These are phyloP conservation scores for Phytopythium litorale DNA, from an alignment of 352 stramenopile genomes.

Conservation along the genomic window DNA sequence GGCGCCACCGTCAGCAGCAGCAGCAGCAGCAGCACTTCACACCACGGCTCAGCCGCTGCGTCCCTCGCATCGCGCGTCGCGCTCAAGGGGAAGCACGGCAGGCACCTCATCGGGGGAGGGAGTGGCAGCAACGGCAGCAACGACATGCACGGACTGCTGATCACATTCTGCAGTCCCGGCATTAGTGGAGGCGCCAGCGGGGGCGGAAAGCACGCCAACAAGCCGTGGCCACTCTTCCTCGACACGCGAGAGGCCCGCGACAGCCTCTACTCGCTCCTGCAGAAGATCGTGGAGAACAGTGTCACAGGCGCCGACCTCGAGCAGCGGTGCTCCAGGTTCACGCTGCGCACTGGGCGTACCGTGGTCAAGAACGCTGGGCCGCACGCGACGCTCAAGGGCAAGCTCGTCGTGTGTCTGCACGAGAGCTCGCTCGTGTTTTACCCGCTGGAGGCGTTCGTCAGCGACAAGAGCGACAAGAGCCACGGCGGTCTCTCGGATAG, in stretches of 20 bases:
- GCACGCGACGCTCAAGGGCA: conserved; percentile 70
- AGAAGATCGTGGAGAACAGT: conserved; percentile 67
- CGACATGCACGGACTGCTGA: conserved; percentile 65
- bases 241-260: conserved; percentile 70
- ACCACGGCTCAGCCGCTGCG: not conserved
- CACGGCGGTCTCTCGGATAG: not conserved
- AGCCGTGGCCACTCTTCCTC: conserved; percentile 76
- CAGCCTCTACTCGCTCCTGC: conserved; percentile 63
- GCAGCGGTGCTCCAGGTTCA: conserved; percentile 58
- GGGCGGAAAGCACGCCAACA: conserved; percentile 20
- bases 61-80: conserved; percentile 3
- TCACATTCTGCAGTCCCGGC: conserved; percentile 54
- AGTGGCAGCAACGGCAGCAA: conserved; percentile 30
- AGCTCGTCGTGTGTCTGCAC: conserved; percentile 72
- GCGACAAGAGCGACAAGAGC: conserved; percentile 50
- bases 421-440: conserved; percentile 82
- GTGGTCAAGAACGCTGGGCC: conserved; percentile 75
- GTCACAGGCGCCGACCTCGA: conserved; percentile 65
- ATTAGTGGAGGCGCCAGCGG: conserved; percentile 6
- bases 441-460: conserved; percentile 35
- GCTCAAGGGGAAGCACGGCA: conserved; percentile 5
- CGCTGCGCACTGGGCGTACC: conserved; percentile 68
- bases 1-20: conserved; percentile 38
- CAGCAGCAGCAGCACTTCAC: conserved; percentile 20
- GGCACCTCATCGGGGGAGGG: conserved; percentile 42